Conservation (phyloP, 768 basidiomycete genomes). For the Lactarius evosmus region DNA sequence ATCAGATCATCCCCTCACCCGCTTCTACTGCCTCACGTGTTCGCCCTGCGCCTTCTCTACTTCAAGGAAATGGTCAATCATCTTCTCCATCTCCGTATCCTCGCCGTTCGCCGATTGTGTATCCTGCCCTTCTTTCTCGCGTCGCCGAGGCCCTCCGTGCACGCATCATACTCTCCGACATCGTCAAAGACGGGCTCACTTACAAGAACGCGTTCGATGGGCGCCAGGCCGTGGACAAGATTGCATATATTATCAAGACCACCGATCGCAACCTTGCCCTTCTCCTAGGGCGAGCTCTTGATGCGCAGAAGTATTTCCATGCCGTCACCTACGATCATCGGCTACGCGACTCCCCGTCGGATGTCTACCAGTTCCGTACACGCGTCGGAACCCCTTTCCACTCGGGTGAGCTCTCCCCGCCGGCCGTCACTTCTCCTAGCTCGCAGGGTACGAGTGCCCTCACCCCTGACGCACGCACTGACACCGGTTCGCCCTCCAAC, state of each 20-base stretch:
- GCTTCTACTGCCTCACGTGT: conserved; percentile 35
- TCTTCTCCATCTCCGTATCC: conserved; percentile 28
- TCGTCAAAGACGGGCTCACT: conserved; percentile 90
- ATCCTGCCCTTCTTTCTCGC: conserved; percentile 93
- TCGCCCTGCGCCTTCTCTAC: conserved; percentile 34
- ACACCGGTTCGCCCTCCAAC: conserved; percentile 29
- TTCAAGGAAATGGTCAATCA: conserved; percentile 34
- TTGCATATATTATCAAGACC: conserved; percentile 97
- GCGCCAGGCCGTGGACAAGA: conserved; percentile 94
- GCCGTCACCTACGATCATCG: conserved; percentile 99
- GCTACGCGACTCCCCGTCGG: conserved; percentile 78
- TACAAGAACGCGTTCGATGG: conserved; percentile 98
- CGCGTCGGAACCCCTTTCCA: conserved; percentile 82
- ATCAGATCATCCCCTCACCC: conserved; percentile 31
- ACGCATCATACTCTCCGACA: conserved; percentile 71
- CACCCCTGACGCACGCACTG: conserved; percentile 29
- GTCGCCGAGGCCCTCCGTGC: conserved; percentile 92
- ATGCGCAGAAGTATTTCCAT: conserved; percentile 98
- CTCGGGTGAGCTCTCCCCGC: conserved; percentile 55
- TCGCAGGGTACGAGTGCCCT: not conserved
- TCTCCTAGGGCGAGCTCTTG: conserved; percentile 90
- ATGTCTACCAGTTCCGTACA: conserved; percentile 91
- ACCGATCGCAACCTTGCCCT: conserved; percentile 95
- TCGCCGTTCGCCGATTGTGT: conserved; percentile 72
- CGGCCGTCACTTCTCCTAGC: conserved; percentile 38